Evolutionary conservation across 306 rosid species (phyloP).

Genomic region (Fragaria nilgerrensis): DNA sequence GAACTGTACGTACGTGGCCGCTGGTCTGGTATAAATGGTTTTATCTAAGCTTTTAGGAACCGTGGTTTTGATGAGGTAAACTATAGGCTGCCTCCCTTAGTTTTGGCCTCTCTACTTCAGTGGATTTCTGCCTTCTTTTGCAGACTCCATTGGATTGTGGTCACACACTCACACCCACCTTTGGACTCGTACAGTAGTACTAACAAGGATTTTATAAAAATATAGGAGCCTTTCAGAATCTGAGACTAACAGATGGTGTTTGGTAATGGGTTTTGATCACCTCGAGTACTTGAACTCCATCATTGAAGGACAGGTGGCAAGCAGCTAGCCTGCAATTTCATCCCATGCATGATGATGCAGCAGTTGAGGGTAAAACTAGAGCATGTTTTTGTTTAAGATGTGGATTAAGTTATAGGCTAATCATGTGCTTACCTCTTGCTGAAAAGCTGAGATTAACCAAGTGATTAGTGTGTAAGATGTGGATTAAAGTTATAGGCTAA

Average conservation of each 20-base stretch:
- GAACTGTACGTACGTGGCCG: constrained; percentile 30
- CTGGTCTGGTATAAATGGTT: constrained; percentile 31
- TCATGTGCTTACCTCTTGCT: neutral
- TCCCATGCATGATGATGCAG: neutral
- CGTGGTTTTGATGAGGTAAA: constrained; percentile 30
- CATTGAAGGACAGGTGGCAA: neutral
- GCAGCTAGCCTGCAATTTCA: neutral
- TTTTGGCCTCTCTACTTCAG: neutral
- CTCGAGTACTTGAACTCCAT: neutral
- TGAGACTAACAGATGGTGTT: neutral
- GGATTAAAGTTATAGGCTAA: neutral
- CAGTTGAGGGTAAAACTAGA: neutral
- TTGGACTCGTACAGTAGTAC: neutral
- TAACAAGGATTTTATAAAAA: neutral
- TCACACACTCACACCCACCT: neutral
- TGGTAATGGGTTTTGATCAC: neutral
- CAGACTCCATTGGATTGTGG: neutral
- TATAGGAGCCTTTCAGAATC: constrained; percentile 5
- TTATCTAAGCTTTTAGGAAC: constrained; percentile 19
- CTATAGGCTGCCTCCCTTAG: constrained; percentile 39
- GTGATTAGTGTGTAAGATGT: neutral
- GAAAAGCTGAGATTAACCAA: neutral
- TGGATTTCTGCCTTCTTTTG: neutral
- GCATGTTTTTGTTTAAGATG: no score
- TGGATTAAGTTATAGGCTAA: no score